Conservation (phyloP, 1,284 basidiomycete species). For the Sanghuangporus weigelae region DNA sequence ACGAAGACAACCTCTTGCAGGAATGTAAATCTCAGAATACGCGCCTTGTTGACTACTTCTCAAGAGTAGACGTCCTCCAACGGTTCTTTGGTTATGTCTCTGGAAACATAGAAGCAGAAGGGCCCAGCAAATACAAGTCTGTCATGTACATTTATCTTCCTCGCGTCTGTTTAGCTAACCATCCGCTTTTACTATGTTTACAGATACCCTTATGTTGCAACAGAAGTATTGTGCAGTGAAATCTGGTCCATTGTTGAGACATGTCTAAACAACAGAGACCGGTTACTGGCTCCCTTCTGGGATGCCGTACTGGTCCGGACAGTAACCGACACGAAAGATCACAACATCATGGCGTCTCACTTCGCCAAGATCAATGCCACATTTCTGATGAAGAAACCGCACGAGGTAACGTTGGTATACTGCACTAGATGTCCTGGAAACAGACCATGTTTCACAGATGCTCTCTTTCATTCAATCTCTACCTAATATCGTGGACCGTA, state of each 20-base stretch:
- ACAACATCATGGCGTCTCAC: conserved; percentile 73
- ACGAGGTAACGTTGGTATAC: conserved; percentile 58
- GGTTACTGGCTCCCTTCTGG: conserved; percentile 86
- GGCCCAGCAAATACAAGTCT: conserved; percentile 72
- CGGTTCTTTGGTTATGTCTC: conserved; percentile 80
- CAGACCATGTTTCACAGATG: conserved; percentile 58
- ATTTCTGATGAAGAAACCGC: conserved; percentile 84
- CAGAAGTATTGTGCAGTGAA: conserved; percentile 94
- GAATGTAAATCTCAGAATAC: conserved; percentile 96
- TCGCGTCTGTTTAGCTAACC: conserved; percentile 4
- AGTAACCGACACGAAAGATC: conserved; percentile 74
- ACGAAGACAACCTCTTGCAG: conserved; percentile 91
- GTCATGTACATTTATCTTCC: conserved; percentile 27
- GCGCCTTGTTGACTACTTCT: conserved; percentile 81
- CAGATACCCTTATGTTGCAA: conserved; percentile 92
- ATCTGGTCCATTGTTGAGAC: conserved; percentile 94
- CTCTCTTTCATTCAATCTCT: conserved; percentile 85
- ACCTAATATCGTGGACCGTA: conserved; percentile 77
- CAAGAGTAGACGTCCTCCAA: conserved; percentile 74
- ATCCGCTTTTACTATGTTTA: background rate
- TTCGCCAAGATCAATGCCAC: conserved; percentile 87
- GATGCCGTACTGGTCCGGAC: conserved; percentile 80
- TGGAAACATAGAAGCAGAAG: conserved; percentile 77
- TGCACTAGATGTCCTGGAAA: conserved; percentile 22
- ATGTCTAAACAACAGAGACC: conserved; percentile 68